Conservation (phyloP, 2,329 filamentous ascomycete species). For the Pseudogymnoascus sp. region DNA sequence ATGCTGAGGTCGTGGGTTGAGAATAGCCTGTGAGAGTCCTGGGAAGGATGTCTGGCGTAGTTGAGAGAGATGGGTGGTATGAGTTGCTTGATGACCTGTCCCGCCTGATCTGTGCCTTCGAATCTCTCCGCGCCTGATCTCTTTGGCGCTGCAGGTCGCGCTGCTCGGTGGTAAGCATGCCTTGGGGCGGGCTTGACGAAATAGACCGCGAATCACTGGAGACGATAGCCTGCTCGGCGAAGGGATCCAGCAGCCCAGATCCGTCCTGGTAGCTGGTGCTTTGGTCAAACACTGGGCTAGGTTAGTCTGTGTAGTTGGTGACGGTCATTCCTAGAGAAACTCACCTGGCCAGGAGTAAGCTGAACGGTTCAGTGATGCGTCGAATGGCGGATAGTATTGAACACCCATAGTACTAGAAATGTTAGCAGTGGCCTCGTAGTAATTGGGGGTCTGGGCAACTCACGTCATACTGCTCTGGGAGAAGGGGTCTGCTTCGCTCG, state of each 20-base stretch:
- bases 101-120: constrained; percentile 49
- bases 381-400: not conserved
- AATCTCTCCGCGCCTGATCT: constrained; percentile 52
- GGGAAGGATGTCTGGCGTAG: constrained; percentile 29
- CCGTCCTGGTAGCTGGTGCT: not conserved
- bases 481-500: not conserved
- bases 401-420: constrained; percentile 2
- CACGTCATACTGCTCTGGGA: constrained; percentile 9
- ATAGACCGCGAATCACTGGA: constrained; percentile 23
- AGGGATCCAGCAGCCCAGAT: not conserved
- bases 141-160: constrained; percentile 56
- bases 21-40: constrained; percentile 26
- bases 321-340: not conserved
- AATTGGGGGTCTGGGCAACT: not conserved
- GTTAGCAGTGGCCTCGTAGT: not conserved
- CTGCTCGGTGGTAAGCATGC: constrained; percentile 51
- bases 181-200: constrained; percentile 52
- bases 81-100: constrained; percentile 28
- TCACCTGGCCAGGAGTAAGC: constrained; percentile 8
- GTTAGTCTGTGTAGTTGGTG: not conserved
- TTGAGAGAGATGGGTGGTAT: constrained; percentile 26
- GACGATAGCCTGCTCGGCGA: not conserved
- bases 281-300: not conserved
- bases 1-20: constrained; percentile 23
- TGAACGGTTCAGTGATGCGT: constrained; percentile 1